These are phyloP conservation scores for Geotrichum cucujoidarum DNA, from an alignment of 1,139 yeast species.

Conservation along the genomic window DNA sequence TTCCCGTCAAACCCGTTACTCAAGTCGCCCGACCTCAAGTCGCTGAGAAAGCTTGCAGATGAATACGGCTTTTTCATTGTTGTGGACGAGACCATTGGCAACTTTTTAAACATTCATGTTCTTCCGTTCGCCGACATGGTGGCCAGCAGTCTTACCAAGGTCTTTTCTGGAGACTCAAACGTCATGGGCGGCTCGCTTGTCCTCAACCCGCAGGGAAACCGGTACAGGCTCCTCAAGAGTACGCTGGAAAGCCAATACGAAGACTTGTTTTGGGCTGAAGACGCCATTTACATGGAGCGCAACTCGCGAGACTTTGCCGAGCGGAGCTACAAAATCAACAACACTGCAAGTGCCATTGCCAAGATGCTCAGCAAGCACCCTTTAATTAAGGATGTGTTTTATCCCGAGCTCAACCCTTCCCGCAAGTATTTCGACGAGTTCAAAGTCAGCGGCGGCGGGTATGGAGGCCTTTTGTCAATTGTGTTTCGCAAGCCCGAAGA, in stretches of 20 bases:
- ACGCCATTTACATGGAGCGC: conserved; percentile 85
- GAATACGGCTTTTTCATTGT: conserved; percentile 70
- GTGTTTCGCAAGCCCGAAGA: conserved; percentile 61
- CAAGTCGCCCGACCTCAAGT: conserved; percentile 69
- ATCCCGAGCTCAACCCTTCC: conserved; percentile 59
- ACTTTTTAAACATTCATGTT: conserved; percentile 76
- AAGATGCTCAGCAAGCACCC: conserved; percentile 37
- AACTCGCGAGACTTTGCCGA: conserved; percentile 82
- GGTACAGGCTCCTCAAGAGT: conserved; percentile 50
- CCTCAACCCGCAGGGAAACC: conserved; percentile 60
- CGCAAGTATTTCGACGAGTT: conserved; percentile 65
- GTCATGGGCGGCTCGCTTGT: conserved; percentile 93
- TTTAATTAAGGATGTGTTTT: conserved; percentile 55
- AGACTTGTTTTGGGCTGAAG: conserved; percentile 87
- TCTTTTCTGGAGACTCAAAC: conserved; percentile 90
- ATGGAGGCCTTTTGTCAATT: conserved; percentile 84
- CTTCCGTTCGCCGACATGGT: conserved; percentile 79
- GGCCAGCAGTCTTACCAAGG: conserved; percentile 83
- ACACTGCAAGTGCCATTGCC: conserved; percentile 56
- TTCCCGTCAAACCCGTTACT: conserved; percentile 90
- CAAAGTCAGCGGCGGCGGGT: conserved; percentile 71
- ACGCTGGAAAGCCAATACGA: conserved; percentile 54
- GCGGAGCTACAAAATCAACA: conserved; percentile 62
- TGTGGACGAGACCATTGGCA: conserved; percentile 92
- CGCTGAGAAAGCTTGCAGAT: conserved; percentile 61